phyloP scores from a whole-genome alignment of 176 grass and related monocot genomes.

The Avena atlantica region DNA sequence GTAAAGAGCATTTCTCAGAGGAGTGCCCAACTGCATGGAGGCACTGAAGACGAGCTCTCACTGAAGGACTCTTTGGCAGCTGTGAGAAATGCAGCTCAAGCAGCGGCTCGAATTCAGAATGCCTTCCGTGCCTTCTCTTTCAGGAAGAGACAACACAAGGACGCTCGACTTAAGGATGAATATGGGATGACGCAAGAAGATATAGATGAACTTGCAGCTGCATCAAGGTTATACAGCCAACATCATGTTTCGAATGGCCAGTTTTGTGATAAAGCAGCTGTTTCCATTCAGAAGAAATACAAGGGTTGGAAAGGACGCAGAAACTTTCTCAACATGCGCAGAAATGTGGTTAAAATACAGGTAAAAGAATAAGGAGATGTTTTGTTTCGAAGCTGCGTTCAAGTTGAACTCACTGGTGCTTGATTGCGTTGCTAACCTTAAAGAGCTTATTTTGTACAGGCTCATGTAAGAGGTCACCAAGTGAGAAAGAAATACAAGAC shows the following conservation, averaged over 20 bases:
- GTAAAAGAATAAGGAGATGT: conserved; percentile 49
- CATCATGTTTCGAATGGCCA: conserved; percentile 53
- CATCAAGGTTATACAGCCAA: conserved; percentile 60
- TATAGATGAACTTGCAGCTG: conserved; percentile 78
- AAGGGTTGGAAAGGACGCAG: conserved; percentile 93
- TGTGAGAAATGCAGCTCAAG: conserved; percentile 93
- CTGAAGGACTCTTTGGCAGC: conserved; percentile 94
- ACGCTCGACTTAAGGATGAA: conserved; percentile 59
- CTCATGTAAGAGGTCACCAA: conserved; percentile 95
- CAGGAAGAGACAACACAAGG: conserved; percentile 74
- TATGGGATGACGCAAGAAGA: conserved; percentile 96
- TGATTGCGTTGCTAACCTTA: conserved; percentile 13
- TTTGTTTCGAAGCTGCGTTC: conserved; percentile 24
- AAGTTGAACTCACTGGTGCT: conserved; percentile 27
- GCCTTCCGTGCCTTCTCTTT: conserved; percentile 96
- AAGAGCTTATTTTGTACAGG: conserved; percentile 55
- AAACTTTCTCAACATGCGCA: conserved; percentile 76
- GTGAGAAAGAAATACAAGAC: conserved; percentile 89
- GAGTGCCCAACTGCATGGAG: conserved; percentile 55
- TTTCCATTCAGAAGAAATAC: conserved; percentile 96
- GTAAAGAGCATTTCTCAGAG: conserved; percentile 75
- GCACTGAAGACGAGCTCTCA: conserved; percentile 86
- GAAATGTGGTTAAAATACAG: conserved; percentile 95
- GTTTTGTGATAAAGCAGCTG: conserved; percentile 88
- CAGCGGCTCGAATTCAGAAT: conserved; percentile 93